phyloP scores from a whole-genome alignment of 2,329 filamentous ascomycete genomes.

The Pseudogymnoascus sp. region DNA sequence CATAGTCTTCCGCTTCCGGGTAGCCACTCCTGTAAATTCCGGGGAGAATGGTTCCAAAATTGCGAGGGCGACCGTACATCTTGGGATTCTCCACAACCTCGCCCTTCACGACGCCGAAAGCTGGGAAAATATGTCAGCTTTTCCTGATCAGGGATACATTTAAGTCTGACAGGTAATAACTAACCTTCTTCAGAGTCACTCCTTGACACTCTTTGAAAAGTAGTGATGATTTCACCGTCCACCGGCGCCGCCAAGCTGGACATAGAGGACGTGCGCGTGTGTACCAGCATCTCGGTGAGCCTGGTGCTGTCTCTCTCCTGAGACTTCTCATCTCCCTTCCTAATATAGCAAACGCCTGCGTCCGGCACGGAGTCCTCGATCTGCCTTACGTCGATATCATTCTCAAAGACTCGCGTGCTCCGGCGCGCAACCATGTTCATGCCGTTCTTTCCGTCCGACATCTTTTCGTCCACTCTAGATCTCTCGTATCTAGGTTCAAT shows the following conservation, averaged over 20 bases:
- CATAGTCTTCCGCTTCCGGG: slow-evolving; percentile 63
- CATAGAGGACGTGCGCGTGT: not conserved
- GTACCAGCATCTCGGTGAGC: not conserved
- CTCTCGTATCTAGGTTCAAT: not conserved
- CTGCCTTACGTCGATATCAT: slow-evolving; percentile 12
- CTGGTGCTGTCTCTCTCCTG: not conserved
- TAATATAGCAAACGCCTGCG: not conserved
- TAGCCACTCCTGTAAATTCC: slow-evolving; percentile 80
- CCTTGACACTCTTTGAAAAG: not conserved
- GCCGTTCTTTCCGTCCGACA: slow-evolving; percentile 9
- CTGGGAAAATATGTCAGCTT: not conserved
- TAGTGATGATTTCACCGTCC: slow-evolving; percentile 3
- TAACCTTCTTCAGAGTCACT: slow-evolving; percentile 11
- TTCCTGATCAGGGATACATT: not conserved
- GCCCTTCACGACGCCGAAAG: not conserved
- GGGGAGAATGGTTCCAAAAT: slow-evolving; percentile 70
- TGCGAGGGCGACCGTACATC: slow-evolving; percentile 45
- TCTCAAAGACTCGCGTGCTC: slow-evolving; percentile 12
- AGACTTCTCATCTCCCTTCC: slow-evolving; percentile 4
- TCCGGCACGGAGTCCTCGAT: slow-evolving; percentile 2
- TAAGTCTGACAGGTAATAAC: not conserved
- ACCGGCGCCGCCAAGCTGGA: slow-evolving; percentile 1
- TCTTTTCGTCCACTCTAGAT: not conserved
- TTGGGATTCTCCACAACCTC: slow-evolving; percentile 17
- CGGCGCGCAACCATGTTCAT: slow-evolving; percentile 11